Conservation (phyloP, 441 rosid species). For the Manihot esculenta region DNA sequence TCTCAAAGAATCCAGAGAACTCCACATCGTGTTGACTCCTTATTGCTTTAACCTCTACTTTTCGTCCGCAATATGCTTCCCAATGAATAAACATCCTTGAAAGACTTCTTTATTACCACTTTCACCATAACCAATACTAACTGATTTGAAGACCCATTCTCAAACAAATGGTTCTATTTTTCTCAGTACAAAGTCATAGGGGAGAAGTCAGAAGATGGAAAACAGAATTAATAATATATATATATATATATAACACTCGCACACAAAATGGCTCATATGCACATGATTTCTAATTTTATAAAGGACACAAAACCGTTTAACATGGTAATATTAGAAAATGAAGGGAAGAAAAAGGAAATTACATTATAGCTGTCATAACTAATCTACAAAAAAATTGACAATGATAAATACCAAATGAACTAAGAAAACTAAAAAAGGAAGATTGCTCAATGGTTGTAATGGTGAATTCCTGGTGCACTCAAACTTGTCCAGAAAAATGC, state of each 20-base stretch:
- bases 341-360: conserved; percentile 10
- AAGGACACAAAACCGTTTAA: background rate
- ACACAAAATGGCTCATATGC: no score
- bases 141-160: background rate
- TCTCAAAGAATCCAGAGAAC: no score
- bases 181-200: background rate
- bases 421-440: background rate
- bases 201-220: background rate
- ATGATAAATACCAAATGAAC: background rate
- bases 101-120: background rate
- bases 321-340: background rate
- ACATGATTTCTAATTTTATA: background rate
- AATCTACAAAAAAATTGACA: background rate
- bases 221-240: no score
- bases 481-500: background rate
- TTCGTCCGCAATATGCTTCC: background rate
- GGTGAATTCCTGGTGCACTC: background rate
- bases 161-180: background rate
- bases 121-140: background rate
- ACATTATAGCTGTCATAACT: background rate
- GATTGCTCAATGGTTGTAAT: background rate
- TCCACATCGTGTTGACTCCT: background rate
- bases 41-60: background rate
- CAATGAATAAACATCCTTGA: background rate
- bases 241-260: no score